Percentiles rank a stretch among this genome's conserved stretches.
Evolutionary conservation across 805 yeast species (phyloP).

Genomic region (Saccharomycopsis oosterbeekiorum): DNA sequence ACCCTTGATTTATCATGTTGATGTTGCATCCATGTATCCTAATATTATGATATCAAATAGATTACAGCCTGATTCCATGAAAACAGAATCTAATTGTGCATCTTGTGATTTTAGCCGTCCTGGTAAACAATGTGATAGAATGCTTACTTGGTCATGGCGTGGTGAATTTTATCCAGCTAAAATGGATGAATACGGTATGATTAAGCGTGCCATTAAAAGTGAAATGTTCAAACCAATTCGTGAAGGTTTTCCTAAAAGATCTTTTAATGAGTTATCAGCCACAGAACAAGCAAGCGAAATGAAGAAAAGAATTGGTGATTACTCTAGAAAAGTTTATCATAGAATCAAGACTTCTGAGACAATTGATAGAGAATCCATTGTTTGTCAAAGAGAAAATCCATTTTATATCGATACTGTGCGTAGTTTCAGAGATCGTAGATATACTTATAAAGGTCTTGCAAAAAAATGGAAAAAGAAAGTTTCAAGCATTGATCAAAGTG

Average conservation of each 20-base stretch:
- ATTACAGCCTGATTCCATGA: constrained; percentile 96
- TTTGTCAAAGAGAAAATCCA: constrained; percentile 96
- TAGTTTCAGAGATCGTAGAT: constrained; percentile 89
- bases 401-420: constrained; percentile 93
- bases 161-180: constrained; percentile 92
- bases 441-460: constrained; percentile 87
- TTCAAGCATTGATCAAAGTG: constrained; percentile 39
- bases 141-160: constrained; percentile 96
- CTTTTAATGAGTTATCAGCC: constrained; percentile 68
- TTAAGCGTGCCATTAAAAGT: constrained; percentile 68
- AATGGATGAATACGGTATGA: constrained; percentile 84
- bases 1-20: constrained; percentile 93
- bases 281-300: constrained; percentile 67
- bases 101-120: constrained; percentile 96
- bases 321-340: constrained; percentile 78
- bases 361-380: constrained; percentile 82
- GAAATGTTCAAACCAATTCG: constrained; percentile 52
- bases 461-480: constrained; percentile 89
- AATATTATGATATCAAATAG: constrained; percentile 97
- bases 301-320: constrained; percentile 72
- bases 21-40: constrained; percentile 99
- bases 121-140: constrained; percentile 85
- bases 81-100: constrained; percentile 90
- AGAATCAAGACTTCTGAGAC: constrained; percentile 73
- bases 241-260: constrained; percentile 33